Conservation (phyloP, 371 early-diverging fungal genomes). For the Blakeslea trispora region DNA sequence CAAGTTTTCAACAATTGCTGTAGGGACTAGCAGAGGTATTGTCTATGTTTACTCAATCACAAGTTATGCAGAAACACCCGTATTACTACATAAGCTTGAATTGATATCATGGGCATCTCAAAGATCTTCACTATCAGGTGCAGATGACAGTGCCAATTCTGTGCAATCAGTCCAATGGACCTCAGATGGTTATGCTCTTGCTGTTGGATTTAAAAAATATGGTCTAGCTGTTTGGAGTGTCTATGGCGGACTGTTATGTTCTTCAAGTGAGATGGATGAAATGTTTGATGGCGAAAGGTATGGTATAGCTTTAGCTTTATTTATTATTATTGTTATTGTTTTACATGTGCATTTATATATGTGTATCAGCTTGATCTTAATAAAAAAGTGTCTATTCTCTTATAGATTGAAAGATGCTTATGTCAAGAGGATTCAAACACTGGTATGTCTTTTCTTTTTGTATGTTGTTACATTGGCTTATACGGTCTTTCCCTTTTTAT, state of each 20-base stretch:
- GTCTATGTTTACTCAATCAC: constrained; percentile 45
- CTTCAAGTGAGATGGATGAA: constrained; percentile 50
- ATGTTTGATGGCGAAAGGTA: constrained; percentile 23
- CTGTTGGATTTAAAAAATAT: constrained; percentile 64
- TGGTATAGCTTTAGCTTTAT: background rate
- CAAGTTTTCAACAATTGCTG: constrained; percentile 48
- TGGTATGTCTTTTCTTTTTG: constrained; percentile 48
- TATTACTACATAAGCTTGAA: constrained; percentile 34
- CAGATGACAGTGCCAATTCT: background rate
- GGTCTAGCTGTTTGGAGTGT: constrained; percentile 81
- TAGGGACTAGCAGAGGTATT: constrained; percentile 44
- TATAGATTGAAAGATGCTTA: constrained; percentile 54
- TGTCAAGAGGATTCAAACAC: constrained; percentile 54
- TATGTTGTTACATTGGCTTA: too few species aligned
- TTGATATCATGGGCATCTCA: constrained; percentile 23
- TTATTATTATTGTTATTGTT: background rate
- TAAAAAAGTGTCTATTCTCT: constrained; percentile 1
- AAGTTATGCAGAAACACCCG: constrained; percentile 34
- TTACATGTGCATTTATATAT: too few species aligned
- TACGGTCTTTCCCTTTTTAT: background rate
- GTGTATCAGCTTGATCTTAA: too few species aligned
- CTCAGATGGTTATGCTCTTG: constrained; percentile 74
- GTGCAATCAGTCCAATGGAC: constrained; percentile 67
- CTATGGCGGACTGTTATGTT: constrained; percentile 71
- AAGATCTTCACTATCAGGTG: background rate